A percentile compares a stretch with the other conserved stretches of the same genome.
Conservation (phyloP, 2,329 filamentous ascomycete genomes). For the Dactylellina leptospora region DNA sequence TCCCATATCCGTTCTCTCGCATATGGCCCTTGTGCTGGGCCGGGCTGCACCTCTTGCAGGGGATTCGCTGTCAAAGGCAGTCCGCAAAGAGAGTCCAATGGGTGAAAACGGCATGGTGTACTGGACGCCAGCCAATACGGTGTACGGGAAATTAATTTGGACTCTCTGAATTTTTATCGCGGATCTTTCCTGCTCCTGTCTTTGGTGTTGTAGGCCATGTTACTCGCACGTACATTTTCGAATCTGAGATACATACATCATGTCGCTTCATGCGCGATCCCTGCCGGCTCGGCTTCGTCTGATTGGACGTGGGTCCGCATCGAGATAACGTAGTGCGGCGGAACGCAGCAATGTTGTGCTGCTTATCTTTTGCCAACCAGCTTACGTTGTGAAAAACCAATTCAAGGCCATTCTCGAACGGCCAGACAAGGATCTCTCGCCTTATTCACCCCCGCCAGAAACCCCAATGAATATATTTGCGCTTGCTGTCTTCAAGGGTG, state of each 20-base stretch:
- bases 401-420: slow-evolving; percentile 27
- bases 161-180: slow-evolving; percentile 8
- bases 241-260: slow-evolving; percentile 18
- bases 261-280: slow-evolving; percentile 39
- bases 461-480: slow-evolving; percentile 13
- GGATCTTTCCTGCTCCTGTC: slow-evolving; percentile 33
- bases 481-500: slow-evolving; percentile 15
- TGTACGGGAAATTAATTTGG: slow-evolving; percentile 12
- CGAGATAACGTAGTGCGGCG: slow-evolving; percentile 49
- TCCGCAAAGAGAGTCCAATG: neutral
- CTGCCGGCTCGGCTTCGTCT: slow-evolving; percentile 7
- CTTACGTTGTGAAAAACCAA: slow-evolving; percentile 47
- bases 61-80: slow-evolving; percentile 16
- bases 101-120: slow-evolving; percentile 1
- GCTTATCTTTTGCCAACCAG: slow-evolving; percentile 52
- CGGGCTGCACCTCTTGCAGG: slow-evolving; percentile 20
- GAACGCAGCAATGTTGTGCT: slow-evolving; percentile 44
- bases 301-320: slow-evolving; percentile 16
- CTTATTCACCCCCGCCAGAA: slow-evolving; percentile 44
- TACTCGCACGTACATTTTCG: slow-evolving; percentile 9
- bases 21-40: slow-evolving; percentile 13
- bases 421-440: slow-evolving; percentile 26
- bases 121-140: slow-evolving; percentile 11
- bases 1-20: slow-evolving; percentile 44
- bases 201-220: slow-evolving; percentile 33